Base-by-base conservation (phyloP, 1,139 yeast species). In the Debaryomyces nepalensis region DNA sequence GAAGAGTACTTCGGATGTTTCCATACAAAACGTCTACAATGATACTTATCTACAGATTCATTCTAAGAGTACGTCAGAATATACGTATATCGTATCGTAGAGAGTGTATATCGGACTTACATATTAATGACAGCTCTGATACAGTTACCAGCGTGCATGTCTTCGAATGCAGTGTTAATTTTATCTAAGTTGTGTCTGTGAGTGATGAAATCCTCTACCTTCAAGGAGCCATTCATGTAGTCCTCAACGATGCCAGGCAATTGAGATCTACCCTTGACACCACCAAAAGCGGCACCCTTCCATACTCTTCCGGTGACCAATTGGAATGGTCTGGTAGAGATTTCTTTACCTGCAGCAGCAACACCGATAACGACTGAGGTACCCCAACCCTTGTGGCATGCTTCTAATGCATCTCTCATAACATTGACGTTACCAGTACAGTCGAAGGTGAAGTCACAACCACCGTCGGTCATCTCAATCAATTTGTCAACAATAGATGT, bases 381-480 rank as follows among this genome's bases (percentile, higher is more conserved):
- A 68, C 99, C 99, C 98, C 99, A 95, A 52, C 99, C 99, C 73
- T 91, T 91, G 76, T 93, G 98, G 66, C 97, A 89, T 26, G 97
- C 89, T 74, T 93, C 98, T 54, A 93, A 78, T 15, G 99, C 99
- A 59, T 81, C 75, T 73, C 98, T 84, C 99, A 93, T 93, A 41
- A 93, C 99, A 36, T 80, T 68, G 48, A 85, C 93, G 63, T 93
- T 95, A 73, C 99, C 99, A 43, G 99, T 93, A 77, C 98, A 91
- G 73, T 95, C 99, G 62, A 93, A 93, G 29, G 98, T 91, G 72
- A 66, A 89, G 61, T 93, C 99, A 52, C 91, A 79, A 39, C 99
- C 99, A 57, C 99, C 99, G 59, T 93, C 98, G 45, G 97, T 90
- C 81, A 84, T 73, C 60, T 88, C 96, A 54, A 89, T 73, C 55